These are phyloP conservation scores for Colletotrichum eremochloae DNA, from an alignment of 2,329 filamentous ascomycete species.

Conservation along the genomic window DNA sequence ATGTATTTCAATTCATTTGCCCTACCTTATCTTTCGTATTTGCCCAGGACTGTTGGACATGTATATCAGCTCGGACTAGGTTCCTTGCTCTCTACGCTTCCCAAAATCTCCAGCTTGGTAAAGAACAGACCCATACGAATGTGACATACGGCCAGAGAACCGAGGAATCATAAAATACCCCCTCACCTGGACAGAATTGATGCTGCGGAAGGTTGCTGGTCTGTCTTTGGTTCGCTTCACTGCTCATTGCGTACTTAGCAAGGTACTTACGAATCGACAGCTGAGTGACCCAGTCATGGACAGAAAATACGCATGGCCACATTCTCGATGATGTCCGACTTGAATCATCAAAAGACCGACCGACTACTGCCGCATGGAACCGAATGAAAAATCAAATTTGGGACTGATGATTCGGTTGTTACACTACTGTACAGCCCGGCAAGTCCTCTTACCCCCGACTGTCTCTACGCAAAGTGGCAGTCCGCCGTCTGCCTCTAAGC, in stretches of 20 bases:
- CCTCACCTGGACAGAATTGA: neutral
- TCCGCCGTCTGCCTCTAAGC: neutral
- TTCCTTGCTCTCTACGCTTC: neutral
- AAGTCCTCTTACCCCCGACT: slow-evolving; percentile 15
- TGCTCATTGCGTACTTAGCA: neutral
- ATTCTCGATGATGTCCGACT: too few relatives aligned
- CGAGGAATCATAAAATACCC: neutral
- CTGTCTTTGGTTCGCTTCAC: neutral
- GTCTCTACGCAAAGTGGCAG: slow-evolving; percentile 11
- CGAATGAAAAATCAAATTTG: neutral
- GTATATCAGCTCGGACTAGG: neutral
- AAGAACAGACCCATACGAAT: neutral
- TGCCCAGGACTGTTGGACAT: neutral
- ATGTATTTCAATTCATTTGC: neutral
- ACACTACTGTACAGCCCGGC: slow-evolving; percentile 25
- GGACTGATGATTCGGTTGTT: slow-evolving; percentile 29
- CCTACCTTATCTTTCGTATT: neutral
- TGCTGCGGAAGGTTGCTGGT: neutral
- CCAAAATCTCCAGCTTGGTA: neutral
- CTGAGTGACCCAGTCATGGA: neutral
- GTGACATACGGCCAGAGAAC: neutral
- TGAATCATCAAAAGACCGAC: neutral
- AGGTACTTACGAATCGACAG: neutral
- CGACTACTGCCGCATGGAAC: neutral
- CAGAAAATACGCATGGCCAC: neutral